These are phyloP conservation scores for Picea glauca DNA, from an alignment of 75 land plant species.

Conservation along the genomic window DNA sequence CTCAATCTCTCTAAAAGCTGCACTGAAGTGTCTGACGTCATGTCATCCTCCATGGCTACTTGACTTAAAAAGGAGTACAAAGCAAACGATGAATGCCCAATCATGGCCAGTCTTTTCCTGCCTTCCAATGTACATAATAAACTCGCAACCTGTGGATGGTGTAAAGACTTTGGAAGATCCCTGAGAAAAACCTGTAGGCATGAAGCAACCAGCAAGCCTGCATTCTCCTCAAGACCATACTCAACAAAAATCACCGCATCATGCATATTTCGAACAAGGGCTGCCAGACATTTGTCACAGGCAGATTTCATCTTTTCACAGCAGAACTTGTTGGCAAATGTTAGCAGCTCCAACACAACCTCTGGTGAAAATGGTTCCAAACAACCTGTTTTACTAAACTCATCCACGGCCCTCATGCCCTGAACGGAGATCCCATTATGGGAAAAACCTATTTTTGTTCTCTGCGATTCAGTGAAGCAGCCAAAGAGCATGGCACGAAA, in stretches of 20 bases:
- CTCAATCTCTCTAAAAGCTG: conserved; percentile 63
- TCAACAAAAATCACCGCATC: conserved; percentile 66
- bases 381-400: conserved; percentile 62
- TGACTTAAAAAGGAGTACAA: conserved; percentile 80
- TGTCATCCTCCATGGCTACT: conserved; percentile 83
- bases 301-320: conserved; percentile 83
- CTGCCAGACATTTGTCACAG: conserved; percentile 62
- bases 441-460: conserved; percentile 60
- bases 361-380: conserved; percentile 38
- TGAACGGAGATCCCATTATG: conserved; percentile 63
- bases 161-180: conserved; percentile 65
- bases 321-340: conserved; percentile 79
- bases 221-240: conserved; percentile 81
- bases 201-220: conserved; percentile 68
- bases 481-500: conserved; percentile 79
- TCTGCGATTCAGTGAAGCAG: conserved; percentile 60
- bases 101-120: conserved; percentile 45
- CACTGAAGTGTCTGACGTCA: conserved; percentile 68
- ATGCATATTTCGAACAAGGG: conserved; percentile 48
- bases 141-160: conserved; percentile 39
- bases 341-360: conserved; percentile 66
- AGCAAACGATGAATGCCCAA: conserved; percentile 78
- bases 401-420: conserved; percentile 66
- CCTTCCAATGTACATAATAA: conserved; percentile 63
- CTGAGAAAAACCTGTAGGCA: conserved; percentile 82